Base-by-base conservation (phyloP, 495 filamentous ascomycete genomes). In the Trichoderma reesei region DNA sequence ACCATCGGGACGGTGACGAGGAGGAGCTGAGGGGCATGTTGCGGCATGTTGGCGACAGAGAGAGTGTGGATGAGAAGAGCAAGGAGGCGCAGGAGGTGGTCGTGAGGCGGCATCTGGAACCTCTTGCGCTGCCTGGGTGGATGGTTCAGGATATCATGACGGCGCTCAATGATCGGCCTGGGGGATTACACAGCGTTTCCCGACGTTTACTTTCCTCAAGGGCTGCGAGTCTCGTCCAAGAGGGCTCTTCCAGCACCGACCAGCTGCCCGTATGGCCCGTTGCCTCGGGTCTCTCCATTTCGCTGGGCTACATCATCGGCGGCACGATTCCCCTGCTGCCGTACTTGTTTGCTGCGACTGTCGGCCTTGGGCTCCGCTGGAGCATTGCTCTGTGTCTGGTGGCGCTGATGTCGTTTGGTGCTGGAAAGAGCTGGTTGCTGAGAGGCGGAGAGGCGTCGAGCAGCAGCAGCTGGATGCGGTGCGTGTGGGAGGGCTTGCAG, bases 251-350 rank as follows among this genome's bases (percentile, higher is more conserved):
- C 59, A 59, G 16, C 39, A 31, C 13, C 7, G 61, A 65, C 14
- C 62, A 67, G 60, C 20, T 65, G 7, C 44, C 63, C 3, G 67
- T 71, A 2, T 68, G 72, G 1, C 73, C 79, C 3, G 34, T 75
- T 0, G 38, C 76, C 0, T 72, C 74, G 0, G 81, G 80, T 5
- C 62, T 80, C 2, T 80, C 78, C 2, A 86, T 92, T 60, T 84
- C 88, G 0, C 65, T 87, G 7, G 88, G 86, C 8, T 92, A 92
- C 72, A 83, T 91, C 66, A 72, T 91, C 61, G 89, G 88, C 34
- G 90, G 90, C 2, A 80, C 89, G 33, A 74, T 91, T 0, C 88
- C 88, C 11, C 72, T 92, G 8, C 69, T 90, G n/a, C 89, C 89
- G 4, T 92, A 92, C 71, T 87, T 92, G 68, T 88, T 88, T 65